A percentile compares a stretch with the other conserved stretches of the same genome.
Conservation (phyloP, 2,329 filamentous ascomycete genomes). For the Neofusicoccum cordaticola region DNA sequence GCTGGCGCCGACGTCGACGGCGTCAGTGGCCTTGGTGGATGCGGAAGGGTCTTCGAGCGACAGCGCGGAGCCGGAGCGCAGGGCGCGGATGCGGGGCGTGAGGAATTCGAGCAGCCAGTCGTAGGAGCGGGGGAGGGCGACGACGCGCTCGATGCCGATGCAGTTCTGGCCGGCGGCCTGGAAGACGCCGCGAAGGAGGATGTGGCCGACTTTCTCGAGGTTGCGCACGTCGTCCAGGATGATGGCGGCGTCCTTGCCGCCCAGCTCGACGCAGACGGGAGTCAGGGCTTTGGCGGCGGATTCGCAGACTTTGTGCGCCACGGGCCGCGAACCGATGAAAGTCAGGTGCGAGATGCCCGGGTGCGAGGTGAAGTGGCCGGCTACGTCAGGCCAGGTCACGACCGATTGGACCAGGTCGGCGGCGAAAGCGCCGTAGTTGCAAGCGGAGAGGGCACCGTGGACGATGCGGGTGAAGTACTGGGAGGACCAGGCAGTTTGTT, state of each 20-base stretch:
- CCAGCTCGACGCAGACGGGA: conserved; percentile 85
- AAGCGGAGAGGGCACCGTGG: conserved; percentile 73
- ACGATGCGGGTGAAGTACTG: conserved; percentile 77
- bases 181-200: conserved; percentile 88
- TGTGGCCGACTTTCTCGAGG: conserved; percentile 71
- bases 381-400: conserved; percentile 82
- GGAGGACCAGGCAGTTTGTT: conserved; percentile 92
- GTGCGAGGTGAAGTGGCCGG: conserved; percentile 79
- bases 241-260: conserved; percentile 91
- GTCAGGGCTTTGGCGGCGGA: conserved; percentile 84
- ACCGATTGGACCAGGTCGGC: conserved; percentile 79
- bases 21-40: conserved; percentile 33
- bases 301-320: conserved; percentile 83
- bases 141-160: conserved; percentile 91
- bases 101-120: conserved; percentile 68
- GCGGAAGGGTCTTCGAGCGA: conserved; percentile 18
- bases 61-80: conserved; percentile 73
- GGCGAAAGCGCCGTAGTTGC: conserved; percentile 75
- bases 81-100: conserved; percentile 66
- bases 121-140: conserved; percentile 76
- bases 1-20: conserved; percentile 82
- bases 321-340: conserved; percentile 86
- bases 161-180: conserved; percentile 97
- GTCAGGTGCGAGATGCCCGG: conserved; percentile 82
- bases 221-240: conserved; percentile 73